Percentiles rank a stretch among this genome's conserved stretches.
These are phyloP conservation scores for Leishmania lainsoni DNA, from an alignment of 208 protist genomes.

Conservation along the genomic window DNA sequence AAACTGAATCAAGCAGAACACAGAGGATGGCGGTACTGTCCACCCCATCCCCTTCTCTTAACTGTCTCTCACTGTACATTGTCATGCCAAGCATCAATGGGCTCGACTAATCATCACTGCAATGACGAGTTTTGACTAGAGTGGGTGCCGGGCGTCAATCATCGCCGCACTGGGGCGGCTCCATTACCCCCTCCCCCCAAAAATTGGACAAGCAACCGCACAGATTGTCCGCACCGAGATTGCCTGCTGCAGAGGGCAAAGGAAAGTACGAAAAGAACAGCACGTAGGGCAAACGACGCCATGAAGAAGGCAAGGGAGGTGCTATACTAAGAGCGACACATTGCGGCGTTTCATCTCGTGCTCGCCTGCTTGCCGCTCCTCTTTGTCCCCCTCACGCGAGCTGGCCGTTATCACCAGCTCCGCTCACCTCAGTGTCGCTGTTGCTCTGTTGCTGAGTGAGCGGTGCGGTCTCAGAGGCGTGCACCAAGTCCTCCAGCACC, in stretches of 20 bases:
- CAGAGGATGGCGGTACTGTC: not conserved
- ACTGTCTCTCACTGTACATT: too few relatives aligned
- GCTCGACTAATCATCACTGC: not conserved
- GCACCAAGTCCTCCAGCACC: slow-evolving; percentile 18
- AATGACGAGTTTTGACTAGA: not conserved
- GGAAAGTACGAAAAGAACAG: too few relatives aligned
- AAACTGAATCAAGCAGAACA: not conserved
- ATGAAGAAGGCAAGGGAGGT: not conserved
- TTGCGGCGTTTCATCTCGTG: not conserved
- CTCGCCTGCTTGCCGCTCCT: not conserved
- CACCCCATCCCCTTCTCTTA: not conserved
- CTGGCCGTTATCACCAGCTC: not conserved
- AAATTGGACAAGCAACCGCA: not conserved
- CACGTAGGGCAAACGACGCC: too few relatives aligned
- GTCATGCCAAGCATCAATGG: not conserved
- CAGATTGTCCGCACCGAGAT: not conserved
- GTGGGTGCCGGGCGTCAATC: not conserved
- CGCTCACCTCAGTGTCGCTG: not conserved
- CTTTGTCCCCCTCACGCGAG: not conserved
- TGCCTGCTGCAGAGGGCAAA: too few relatives aligned
- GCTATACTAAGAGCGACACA: not conserved
- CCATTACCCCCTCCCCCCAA: not conserved
- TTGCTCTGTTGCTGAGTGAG: slow-evolving; percentile 7
- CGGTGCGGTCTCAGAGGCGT: not conserved
- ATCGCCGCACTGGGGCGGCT: not conserved